Base-by-base conservation (phyloP, 352 stramenopile species). In the Pythium chondricola region DNA sequence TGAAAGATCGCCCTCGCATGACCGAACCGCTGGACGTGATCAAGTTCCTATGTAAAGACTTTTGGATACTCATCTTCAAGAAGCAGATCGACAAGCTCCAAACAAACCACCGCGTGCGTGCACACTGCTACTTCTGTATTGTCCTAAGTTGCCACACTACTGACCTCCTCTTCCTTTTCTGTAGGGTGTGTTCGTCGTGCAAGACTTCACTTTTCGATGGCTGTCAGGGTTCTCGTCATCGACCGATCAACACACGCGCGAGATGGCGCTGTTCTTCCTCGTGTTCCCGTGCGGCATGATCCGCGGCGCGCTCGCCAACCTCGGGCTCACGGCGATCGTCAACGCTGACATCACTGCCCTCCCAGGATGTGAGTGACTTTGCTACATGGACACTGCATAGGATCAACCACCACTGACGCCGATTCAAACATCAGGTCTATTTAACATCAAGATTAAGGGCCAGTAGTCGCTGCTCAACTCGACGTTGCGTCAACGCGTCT, bases 61-160 rank as follows among this genome's bases (percentile, higher is more conserved):
- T 98, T 51, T 98, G 95, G 95, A 96, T 91, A 56, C 71, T 96
- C 44, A 90, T 98, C 40, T 98, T 98, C 65, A 90, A 96, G 49
- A 98, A 98, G 63, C 90, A 98, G 69, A 97, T 98, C 65, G 94
- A 98, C 67, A 98, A 98, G 73, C 69, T 98, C 27, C 94, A 98
- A 77, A 98, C 95, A 20, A 98, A 98, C 71, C 94, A 98, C 67
- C 69, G 93, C 18, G 92, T 95, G 21, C 7, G 22, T 16, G 31
- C 31, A 16, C 10, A 10, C 31, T n/a, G 31, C 31, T 36, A n/a
- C n/a, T 36, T 36, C 10, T 36, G 31, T n/a, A n/a, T n/a, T n/a
- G n/a, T n/a, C n/a, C n/a, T n/a, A n/a, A n/a, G n/a, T n/a, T n/a
- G n/a, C n/a, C n/a, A n/a, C n/a, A n/a, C n/a, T n/a, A n/a, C n/a